phyloP scores from a whole-genome alignment of 371 early-diverging fungal species.

The Apophysomyces ossiformis region DNA sequence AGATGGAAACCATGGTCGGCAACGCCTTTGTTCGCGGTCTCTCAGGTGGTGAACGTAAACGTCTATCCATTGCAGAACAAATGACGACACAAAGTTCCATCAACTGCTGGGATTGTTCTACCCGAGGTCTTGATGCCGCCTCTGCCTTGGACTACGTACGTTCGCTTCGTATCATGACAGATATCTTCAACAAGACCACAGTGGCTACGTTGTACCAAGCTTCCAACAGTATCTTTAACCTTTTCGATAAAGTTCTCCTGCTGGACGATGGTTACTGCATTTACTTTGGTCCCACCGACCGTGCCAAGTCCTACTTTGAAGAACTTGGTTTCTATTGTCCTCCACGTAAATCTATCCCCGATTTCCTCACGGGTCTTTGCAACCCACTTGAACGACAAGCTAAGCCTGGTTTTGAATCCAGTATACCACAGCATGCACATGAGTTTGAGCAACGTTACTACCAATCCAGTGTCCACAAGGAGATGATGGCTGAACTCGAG shows the following conservation, averaged over 20 bases:
- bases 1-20: slow-evolving; percentile 81
- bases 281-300: slow-evolving; percentile 72
- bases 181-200: slow-evolving; percentile 64
- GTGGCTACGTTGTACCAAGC: slow-evolving; percentile 73
- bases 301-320: slow-evolving; percentile 73
- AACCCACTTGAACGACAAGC: slow-evolving; percentile 65
- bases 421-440: slow-evolving; percentile 45
- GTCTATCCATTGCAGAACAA: slow-evolving; percentile 88
- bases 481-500: slow-evolving; percentile 39
- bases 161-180: slow-evolving; percentile 71
- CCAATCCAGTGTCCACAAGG: slow-evolving; percentile 36
- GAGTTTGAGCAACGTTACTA: slow-evolving; percentile 56
- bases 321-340: slow-evolving; percentile 70
- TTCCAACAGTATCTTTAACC: slow-evolving; percentile 72
- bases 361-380: slow-evolving; percentile 72
- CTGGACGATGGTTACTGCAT: slow-evolving; percentile 73
- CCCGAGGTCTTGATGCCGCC: slow-evolving; percentile 90
- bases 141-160: slow-evolving; percentile 82
- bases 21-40: slow-evolving; percentile 83
- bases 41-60: slow-evolving; percentile 89
- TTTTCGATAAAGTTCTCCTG: slow-evolving; percentile 77
- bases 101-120: slow-evolving; percentile 87
- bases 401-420: slow-evolving; percentile 55
- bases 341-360: slow-evolving; percentile 75
- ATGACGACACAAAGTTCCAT: slow-evolving; percentile 76